Evolutionary conservation across 441 rosid species (phyloP).

Genomic region (Manihot esculenta): DNA sequence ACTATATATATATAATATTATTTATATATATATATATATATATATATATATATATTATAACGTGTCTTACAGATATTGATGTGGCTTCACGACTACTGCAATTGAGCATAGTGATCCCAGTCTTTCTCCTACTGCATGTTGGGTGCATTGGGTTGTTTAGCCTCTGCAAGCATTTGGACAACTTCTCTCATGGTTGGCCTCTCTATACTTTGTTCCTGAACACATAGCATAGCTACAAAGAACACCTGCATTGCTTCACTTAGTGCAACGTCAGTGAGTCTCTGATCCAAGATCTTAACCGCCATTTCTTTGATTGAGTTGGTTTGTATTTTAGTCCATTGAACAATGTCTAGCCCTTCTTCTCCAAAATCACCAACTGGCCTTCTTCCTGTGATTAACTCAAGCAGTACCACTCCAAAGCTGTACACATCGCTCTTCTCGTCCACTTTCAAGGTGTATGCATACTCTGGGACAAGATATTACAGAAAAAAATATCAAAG

Average conservation of each 20-base stretch:
- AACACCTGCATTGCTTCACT: slow-evolving; percentile 71
- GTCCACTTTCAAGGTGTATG: slow-evolving; percentile 75
- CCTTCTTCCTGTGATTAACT: slow-evolving; percentile 68
- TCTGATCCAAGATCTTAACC: slow-evolving; percentile 56
- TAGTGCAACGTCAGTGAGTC: slow-evolving; percentile 45
- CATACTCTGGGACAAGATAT: slow-evolving; percentile 52
- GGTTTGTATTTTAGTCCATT: slow-evolving; percentile 65
- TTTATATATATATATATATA: too few species aligned
- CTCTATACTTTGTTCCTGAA: slow-evolving; percentile 81
- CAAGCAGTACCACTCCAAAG: slow-evolving; percentile 77
- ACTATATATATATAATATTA: too few species aligned
- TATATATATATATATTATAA: too few species aligned
- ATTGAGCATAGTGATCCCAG: too few species aligned
- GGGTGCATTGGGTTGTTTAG: slow-evolving; percentile 40
- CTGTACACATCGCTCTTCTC: slow-evolving; percentile 95
- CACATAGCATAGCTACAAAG: slow-evolving; percentile 84
- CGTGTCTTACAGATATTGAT: too few species aligned
- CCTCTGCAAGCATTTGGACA: slow-evolving; percentile 74
- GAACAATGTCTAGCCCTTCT: slow-evolving; percentile 86
- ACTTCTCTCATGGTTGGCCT: slow-evolving; percentile 93
- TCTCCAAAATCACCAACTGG: slow-evolving; percentile 87
- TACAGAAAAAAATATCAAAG: not conserved
- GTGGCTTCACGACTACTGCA: too few species aligned
- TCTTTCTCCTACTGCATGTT: slow-evolving; percentile 28
- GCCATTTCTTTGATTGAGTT: slow-evolving; percentile 60